phyloP scores from a whole-genome alignment of 805 yeast genomes.

The Candida hungchunana region DNA sequence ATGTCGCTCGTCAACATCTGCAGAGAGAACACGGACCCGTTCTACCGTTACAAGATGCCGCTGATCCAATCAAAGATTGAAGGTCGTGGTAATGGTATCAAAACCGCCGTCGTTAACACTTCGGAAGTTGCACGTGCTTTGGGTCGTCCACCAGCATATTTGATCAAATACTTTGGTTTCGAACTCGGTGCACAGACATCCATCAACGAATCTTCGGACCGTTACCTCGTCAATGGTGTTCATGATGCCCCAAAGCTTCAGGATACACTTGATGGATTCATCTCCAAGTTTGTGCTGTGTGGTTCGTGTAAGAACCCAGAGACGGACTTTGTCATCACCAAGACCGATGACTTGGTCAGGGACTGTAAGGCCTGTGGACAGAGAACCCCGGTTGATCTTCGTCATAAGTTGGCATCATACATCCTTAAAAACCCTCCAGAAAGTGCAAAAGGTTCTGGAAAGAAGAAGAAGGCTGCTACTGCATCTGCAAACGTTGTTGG shows the following conservation, averaged over 20 bases:
- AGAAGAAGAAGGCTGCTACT: constrained; percentile 73
- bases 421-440: constrained; percentile 88
- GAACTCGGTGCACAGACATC: constrained; percentile 97
- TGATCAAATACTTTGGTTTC: constrained; percentile 91
- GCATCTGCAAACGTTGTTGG: constrained; percentile 87
- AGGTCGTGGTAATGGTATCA: constrained; percentile 99
- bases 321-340: constrained; percentile 81
- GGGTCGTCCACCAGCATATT: constrained; percentile 87
- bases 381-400: constrained; percentile 75
- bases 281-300: constrained; percentile 88
- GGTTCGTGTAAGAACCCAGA: constrained; percentile 96
- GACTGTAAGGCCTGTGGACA: constrained; percentile 99
- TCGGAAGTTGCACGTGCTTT: constrained; percentile 92
- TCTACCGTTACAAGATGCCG: constrained; percentile 99
- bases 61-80: constrained; percentile 94
- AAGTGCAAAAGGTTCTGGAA: constrained; percentile 39
- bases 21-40: constrained; percentile 96
- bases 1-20: constrained; percentile 89
- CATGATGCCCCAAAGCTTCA: constrained; percentile 89
- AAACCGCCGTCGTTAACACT: constrained; percentile 87
- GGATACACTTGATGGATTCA: constrained; percentile 92
- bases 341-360: constrained; percentile 69
- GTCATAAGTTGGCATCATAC: constrained; percentile 82
- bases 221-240: constrained; percentile 90
- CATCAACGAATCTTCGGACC: constrained; percentile 72